Evolutionary conservation across 1,284 basidiomycete genomes (phyloP), one percentile per base, ranked within the genome.

Genomic region (Cutaneotrichosporon sp.): DNA sequence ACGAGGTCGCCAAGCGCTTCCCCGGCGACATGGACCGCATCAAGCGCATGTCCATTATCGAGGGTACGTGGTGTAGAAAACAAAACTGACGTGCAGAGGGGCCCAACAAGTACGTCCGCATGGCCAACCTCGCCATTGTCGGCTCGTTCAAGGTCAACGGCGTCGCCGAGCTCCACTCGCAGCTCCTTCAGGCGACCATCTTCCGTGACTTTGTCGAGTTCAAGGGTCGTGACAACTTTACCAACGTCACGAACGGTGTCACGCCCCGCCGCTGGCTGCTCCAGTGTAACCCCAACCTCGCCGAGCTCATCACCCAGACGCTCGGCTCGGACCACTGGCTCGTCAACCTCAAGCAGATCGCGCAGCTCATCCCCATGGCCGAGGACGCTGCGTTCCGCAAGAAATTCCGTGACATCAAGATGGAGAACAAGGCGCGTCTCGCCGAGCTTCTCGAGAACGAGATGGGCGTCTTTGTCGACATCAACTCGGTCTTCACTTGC

Each of bases 221-320:
- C 73, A 76, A 77, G 55, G 76, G 79, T 16, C 70, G 73, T 56
- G 80, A 81, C 73, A 75, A 73, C 64, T 82, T 83, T 64, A 77
- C 75, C 22, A 81, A 80, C 62, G 58, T 56, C 32, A 62, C 52
- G 6, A 64, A 92, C 76, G 92, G 92, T 70, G 87, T 77, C 60
- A 69, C 74, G 7, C 65, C 72, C 53, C 65, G 70, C 57, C 69
- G 74, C 58, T 96, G 92, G 92, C 86, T 97, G 61, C 90, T 94
- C 72, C 90, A 94, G 85, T 93, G 91, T 84, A 97, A 97, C 83
- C 91, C 91, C 10, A 84, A 86, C 50, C 86, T 97, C 47, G 90
- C 90, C 67, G 83, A 84, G 30, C 87, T 97, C 60, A 92, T 96
- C 78, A 89, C 90, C 26, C 83, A 88, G 69, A 89, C 90, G 0